Evolutionary conservation across 805 yeast species (phyloP), one percentile per base, ranked within the genome.

Genomic region (Spathaspora girioi): DNA sequence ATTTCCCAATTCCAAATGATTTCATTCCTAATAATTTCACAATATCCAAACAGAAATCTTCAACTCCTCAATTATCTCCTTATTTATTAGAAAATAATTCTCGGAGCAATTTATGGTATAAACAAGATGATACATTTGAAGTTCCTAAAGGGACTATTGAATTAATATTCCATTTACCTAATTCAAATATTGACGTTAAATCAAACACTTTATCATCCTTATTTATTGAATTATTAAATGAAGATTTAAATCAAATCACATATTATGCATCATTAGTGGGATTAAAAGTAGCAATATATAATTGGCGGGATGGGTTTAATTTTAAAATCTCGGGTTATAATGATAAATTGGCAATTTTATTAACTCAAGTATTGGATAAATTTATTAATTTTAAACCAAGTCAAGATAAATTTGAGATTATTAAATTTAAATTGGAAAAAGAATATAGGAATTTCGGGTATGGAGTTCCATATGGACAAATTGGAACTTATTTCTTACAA

Each of bases 231-330:
- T 65, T 93, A 53, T 67, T 93, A 19, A 87, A 82, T 48, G 97
- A 92, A 61, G 82, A 81, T 35, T 73, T 94, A 56, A 83, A 82
- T 58, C 92, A 90, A 60, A 70, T 83, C 49, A 82, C 89, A 9
- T 93, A 93, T 61, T 87, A 88, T 62, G 97, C 99, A 0, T 79
- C 82, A 8, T 76, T 91, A 50, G 97, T 94, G 1, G 94, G 94
- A 0, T 76, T 90, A 51, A 71, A 77, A 48, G 83, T 83, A 52
- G 68, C 76, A 1, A 75, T 92, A 41, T 67, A 76, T 29, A 71
- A 80, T 52, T 80, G 86, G 50, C 78, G 86, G 55, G 90, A 85
- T 57, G 96, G 97, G 0, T 61, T 92, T 41, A 78, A 80, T 40
- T 62, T 93, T 43, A 81, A 80, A 46, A 73, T 90, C 19, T 73